Evolutionary conservation across 1,139 yeast species (phyloP), one percentile per base, ranked within the genome.

Genomic region (Zygosaccharomyces sapae): DNA sequence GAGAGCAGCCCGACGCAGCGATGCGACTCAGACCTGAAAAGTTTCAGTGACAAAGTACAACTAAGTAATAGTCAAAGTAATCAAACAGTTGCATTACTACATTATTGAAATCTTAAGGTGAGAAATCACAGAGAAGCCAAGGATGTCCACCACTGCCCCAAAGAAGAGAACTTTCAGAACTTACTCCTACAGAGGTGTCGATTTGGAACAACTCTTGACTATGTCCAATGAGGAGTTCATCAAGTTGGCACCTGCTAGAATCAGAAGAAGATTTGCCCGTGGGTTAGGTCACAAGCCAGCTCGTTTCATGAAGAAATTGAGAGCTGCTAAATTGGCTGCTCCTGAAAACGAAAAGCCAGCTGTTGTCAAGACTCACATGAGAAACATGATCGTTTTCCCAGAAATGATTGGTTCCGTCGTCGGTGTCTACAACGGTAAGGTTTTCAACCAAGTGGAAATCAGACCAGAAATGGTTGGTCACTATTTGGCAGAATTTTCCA

Each of bases 391-490:
- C 73, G 76, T 92, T 70, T 95, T 92, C 66, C 99, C 99, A 79
- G 99, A 92, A 83, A 94, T 92, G 98, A 89, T 92, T 70, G 98
- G 98, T 72, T 88, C 97, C 57, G 95, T 90, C 66, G 83, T 94
- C 67, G 97, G 97, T 79, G 87, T 92, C 69, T 92, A 92, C 96
- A 92, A 94, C 83, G 99, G 99, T 81, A 94, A 94, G 82, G 89
- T 81, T 68, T 92, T 92, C 95, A 92, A 90, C 95, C 87, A 86
- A 70, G 97, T 92, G 75, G 99, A 92, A 77, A 79, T 92, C 77
- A 89, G 81, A 77, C 97, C 98, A 70, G 99, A 92, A 81, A 92
- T 94, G 98, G 90, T 90, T 73, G 98, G 98, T 73, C 96, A 90
- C 86, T 92, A 92, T 94, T 87, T 92, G 71, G 99, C 97, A 80